Percentiles rank a stretch among this genome's conserved stretches.
Evolutionary conservation across 306 rosid genomes (phyloP).

Genomic region (Lablab purpureus): DNA sequence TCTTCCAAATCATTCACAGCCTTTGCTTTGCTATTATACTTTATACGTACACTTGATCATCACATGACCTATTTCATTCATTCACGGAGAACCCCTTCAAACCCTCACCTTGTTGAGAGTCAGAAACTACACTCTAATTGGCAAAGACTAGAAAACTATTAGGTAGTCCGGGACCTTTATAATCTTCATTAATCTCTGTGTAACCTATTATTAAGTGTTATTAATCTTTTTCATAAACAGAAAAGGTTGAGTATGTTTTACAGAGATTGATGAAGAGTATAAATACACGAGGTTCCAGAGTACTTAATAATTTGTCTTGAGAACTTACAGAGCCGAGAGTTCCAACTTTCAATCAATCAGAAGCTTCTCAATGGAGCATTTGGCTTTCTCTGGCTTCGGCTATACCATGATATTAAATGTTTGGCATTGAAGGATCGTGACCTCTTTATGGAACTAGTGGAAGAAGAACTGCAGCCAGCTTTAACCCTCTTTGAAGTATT

Average conservation of each 20-base stretch:
- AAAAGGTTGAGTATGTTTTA: not conserved
- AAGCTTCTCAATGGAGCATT: constrained; percentile 63
- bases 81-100: not conserved
- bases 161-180: not conserved
- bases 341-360: constrained; percentile 34
- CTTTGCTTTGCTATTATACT: not conserved
- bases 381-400: constrained; percentile 52
- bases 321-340: constrained; percentile 8
- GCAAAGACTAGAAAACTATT: not conserved
- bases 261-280: not conserved
- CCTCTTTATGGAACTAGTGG: constrained; percentile 64
- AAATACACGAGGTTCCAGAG: not conserved
- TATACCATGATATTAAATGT: constrained; percentile 48
- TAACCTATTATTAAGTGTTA: not conserved
- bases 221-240: not conserved
- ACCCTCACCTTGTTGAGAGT: constrained; percentile 53
- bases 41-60: constrained; percentile 4
- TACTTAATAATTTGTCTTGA: not conserved
- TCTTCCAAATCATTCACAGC: not conserved
- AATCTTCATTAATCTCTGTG: not conserved
- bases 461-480: constrained; percentile 54
- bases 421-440: constrained; percentile 73
- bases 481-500: constrained; percentile 45
- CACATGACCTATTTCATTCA: constrained; percentile 37
- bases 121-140: constrained; percentile 7